A percentile compares a stretch with the other conserved stretches of the same genome.
Conservation (phyloP, 2,329 filamentous ascomycete genomes). For the Hypocreales sp. region DNA sequence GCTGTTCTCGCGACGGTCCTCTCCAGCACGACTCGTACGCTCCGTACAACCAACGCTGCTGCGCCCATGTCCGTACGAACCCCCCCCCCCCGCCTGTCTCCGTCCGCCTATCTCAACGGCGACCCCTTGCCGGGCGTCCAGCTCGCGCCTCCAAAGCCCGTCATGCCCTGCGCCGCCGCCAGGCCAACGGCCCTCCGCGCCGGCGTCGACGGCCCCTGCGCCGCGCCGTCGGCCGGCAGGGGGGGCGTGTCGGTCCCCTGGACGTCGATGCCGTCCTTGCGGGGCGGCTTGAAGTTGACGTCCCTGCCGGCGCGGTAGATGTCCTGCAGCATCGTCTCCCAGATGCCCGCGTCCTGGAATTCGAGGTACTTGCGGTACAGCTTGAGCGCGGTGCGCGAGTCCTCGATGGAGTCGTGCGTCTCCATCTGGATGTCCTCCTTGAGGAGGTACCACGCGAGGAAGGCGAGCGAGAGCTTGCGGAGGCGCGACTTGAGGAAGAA, state of each 20-base stretch:
- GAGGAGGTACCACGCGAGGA: slow-evolving; percentile 79
- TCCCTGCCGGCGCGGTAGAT: slow-evolving; percentile 49
- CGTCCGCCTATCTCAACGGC: no score
- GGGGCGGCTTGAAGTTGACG: slow-evolving; percentile 34
- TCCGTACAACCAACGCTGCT: no score
- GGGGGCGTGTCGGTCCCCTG: slow-evolving; percentile 40
- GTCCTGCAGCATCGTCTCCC: slow-evolving; percentile 72
- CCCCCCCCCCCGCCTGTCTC: no score
- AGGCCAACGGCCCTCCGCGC: slow-evolving; percentile 21
- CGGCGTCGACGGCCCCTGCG: slow-evolving; percentile 29
- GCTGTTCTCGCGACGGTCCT: no score
- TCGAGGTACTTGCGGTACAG: slow-evolving; percentile 83
- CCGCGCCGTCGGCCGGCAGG: slow-evolving; percentile 19
- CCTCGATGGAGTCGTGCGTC: slow-evolving; percentile 90
- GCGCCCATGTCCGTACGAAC: no score
- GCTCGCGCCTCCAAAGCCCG: slow-evolving; percentile 20
- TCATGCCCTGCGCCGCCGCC: slow-evolving; percentile 11
- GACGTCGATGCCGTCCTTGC: slow-evolving; percentile 27
- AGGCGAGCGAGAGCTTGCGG: slow-evolving; percentile 80
- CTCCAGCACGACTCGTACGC: no score
- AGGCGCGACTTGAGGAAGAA: slow-evolving; percentile 72
- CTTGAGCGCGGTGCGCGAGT: slow-evolving; percentile 78
- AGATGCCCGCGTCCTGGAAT: slow-evolving; percentile 70
- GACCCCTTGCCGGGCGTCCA: slow-evolving; percentile 34
- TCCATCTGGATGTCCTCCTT: slow-evolving; percentile 89